These are phyloP conservation scores for Zea luxurians DNA, from an alignment of 176 grass and related monocot species.

Conservation along the genomic window DNA sequence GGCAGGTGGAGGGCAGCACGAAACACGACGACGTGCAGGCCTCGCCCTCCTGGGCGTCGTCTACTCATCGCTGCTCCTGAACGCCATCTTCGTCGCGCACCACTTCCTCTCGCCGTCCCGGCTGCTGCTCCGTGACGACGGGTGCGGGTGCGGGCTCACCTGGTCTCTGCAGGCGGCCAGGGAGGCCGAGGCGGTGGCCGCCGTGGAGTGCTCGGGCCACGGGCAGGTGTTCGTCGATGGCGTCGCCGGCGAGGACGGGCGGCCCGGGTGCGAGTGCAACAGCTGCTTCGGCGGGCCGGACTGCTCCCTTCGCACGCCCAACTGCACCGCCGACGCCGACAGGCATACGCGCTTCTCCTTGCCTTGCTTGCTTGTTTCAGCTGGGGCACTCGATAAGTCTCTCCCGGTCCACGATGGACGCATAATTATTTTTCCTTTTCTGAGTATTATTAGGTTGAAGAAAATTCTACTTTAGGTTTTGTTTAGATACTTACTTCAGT, in stretches of 20 bases:
- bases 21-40: neutral
- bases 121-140: neutral
- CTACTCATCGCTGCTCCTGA: conserved; percentile 57
- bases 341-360: conserved; percentile 19
- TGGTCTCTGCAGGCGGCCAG: conserved; percentile 60
- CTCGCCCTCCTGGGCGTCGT: conserved; percentile 15
- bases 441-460: neutral
- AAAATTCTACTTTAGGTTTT: too few species aligned
- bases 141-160: conserved; percentile 14
- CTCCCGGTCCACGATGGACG: neutral
- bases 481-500: too few species aligned
- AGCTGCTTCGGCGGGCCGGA: conserved; percentile 57
- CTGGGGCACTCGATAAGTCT: neutral
- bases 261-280: conserved; percentile 73
- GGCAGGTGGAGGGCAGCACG: too few species aligned
- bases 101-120: conserved; percentile 37
- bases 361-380: neutral
- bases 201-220: conserved; percentile 61
- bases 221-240: conserved; percentile 61
- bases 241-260: conserved; percentile 36
- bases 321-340: conserved; percentile 61
- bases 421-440: neutral
- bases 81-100: conserved; percentile 49
- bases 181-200: conserved; percentile 65
- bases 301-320: conserved; percentile 52